Base-by-base conservation (phyloP, 129 eudicot genomes). In the Calendula officinalis region DNA sequence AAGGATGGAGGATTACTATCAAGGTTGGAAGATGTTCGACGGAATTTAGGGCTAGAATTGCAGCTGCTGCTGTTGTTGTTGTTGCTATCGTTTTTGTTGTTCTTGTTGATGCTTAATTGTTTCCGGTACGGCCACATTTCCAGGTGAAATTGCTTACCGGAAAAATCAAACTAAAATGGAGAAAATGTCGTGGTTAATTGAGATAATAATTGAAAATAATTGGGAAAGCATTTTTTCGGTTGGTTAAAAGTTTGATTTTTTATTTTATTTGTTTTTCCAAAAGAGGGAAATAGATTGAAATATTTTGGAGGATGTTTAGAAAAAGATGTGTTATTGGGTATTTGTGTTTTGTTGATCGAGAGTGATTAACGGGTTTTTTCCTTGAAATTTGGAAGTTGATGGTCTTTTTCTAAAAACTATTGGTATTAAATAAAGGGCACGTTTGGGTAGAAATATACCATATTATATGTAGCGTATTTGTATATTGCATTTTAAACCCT, bases 101-200 rank as follows among this genome's bases (percentile, higher is more conserved):
- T 58, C 7, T 36, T 12, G 45, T 13, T 64, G 4, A 6, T 15
- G 69, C n/a, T 56, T n/a, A 56, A 48, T 66, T 78, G 81, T 10
- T 62, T 22, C 39, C 86, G 85, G 53, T 77, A 63, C 9, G 76
- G 88, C 97, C 95, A 90, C 97, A 90, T 90, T 71, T 78, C 67
- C 41, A 60, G 7, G 52, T 4, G 4, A 5, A 39, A 5, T 5
- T 32, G 35, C 30, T 0, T 22, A 11, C 14, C 50, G 60, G 32
- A 3, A 15, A 41, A 51, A 39, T 67, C 59, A 15, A 72, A 46
- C 42, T 6, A 15, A n/a, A 57, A 17, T 56, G 35, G 36, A 15
- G 56, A 27, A 56, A 62, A 60, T 33, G 12, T 22, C 42, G 42
- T 16, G 55, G 56, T 42, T 63, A 32, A 13, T 17, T 56, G 53